Evolutionary conservation across 331 rosid genomes (phyloP), one percentile per base, ranked within the genome.

Genomic region (Erythrophleum ivorense): DNA sequence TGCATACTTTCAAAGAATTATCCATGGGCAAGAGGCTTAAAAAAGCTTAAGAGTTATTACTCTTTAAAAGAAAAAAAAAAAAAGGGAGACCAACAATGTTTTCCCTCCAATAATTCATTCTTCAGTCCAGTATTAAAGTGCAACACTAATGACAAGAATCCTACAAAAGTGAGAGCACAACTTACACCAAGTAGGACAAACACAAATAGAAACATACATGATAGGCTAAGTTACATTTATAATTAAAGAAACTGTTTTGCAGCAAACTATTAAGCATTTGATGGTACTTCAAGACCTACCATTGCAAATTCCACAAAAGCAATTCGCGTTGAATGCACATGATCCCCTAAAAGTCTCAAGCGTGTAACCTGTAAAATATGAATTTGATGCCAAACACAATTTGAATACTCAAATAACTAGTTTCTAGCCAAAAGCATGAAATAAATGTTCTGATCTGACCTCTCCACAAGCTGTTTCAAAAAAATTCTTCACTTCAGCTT

Each of bases 281-380:
- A 41, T 18, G 43, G 71, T 21, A 63, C 49, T 11, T 19, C 12
- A 57, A 73, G 41, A 59, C 14, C 7, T 15, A 95, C 98, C 85
- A 91, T 43, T 58, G 88, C 89, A 84, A 95, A 95, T 79, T 95
- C 98, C 70, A 95, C 98, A 84, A 95, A 95, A 84, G 98, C 98
- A 87, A 95, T 93, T 81, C 98, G 98, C 50, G 98, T 95, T 64
- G 96, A 90, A 83, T 95, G 98, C 89, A 88, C 90, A 76, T 91
- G 94, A 86, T 95, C 98, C 64, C 98, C 98, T 88, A 95, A 88
- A 85, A 95, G 90, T 97, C 98, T 95, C 91, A 95, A 78, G 84
- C 98, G 98, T 4, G 90, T 90, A 84, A 95, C 98, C 98, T 95
- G 73, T 63, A 75, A 65, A 75, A 68, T 41, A 55, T 48, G 74